A percentile compares a stretch with the other conserved stretches of the same genome.
Evolutionary conservation across 495 filamentous ascomycete genomes (phyloP).

Genomic region (Bacidia rubella): DNA sequence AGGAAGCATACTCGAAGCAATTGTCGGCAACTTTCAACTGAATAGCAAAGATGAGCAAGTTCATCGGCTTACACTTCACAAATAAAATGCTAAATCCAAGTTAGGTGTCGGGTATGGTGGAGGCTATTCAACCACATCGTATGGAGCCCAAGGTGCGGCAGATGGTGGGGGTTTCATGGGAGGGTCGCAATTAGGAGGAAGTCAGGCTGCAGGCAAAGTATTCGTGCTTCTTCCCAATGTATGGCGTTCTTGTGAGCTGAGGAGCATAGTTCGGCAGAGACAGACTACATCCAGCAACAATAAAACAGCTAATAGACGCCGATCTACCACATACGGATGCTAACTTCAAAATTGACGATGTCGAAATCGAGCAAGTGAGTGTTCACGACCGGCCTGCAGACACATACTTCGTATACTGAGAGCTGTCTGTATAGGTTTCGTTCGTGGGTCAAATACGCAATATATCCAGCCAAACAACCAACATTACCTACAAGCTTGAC

Average conservation of each 20-base stretch:
- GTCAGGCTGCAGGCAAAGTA: conserved; percentile 31
- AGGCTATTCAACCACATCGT: conserved; percentile 42
- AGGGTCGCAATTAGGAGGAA: conserved; percentile 36
- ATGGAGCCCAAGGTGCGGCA: conserved; percentile 42
- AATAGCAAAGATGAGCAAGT: not conserved
- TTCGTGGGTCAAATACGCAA: conserved; percentile 83
- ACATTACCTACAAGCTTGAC: conserved; percentile 83
- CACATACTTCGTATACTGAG: conserved; percentile 12
- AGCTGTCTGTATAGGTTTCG: conserved; percentile 42
- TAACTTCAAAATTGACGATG: conserved; percentile 64
- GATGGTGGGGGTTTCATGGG: conserved; percentile 55
- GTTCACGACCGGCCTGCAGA: not conserved
- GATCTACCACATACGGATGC: conserved; percentile 58
- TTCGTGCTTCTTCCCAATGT: conserved; percentile 3
- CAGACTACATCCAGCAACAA: conserved; percentile 79
- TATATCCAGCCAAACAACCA: conserved; percentile 74
- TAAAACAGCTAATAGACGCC: conserved; percentile 83
- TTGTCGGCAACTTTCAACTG: too few species aligned
- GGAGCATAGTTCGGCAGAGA: conserved; percentile 40
- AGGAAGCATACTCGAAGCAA: too few species aligned
- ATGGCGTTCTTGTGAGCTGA: conserved; percentile 3
- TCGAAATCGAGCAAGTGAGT: conserved; percentile 42
- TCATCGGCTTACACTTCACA: not conserved
- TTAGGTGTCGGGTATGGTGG: conserved; percentile 20
- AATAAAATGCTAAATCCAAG: not conserved